phyloP scores from a whole-genome alignment of 2,329 filamentous ascomycete species.

The Phialocephala subalpina region DNA sequence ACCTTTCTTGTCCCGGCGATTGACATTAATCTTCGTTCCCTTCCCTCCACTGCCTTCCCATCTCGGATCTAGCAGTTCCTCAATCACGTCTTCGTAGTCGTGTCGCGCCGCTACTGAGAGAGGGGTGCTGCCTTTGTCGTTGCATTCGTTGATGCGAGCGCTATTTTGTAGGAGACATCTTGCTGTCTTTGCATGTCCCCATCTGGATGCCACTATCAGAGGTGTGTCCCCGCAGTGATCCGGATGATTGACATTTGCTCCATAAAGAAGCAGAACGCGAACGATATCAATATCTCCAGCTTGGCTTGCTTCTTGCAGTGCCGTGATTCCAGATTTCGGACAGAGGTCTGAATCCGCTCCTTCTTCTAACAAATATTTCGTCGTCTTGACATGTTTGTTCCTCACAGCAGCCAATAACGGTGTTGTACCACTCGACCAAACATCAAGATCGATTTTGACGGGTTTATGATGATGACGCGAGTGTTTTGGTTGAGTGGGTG shows the following conservation, averaged over 20 bases:
- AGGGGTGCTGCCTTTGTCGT: slow-evolving; percentile 29
- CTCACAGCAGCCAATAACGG: slow-evolving; percentile 33
- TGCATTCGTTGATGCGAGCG: slow-evolving; percentile 25
- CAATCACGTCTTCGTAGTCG: slow-evolving; percentile 24
- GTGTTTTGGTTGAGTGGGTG: slow-evolving; percentile 7
- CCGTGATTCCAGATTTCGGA: slow-evolving; percentile 21
- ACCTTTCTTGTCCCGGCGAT: slow-evolving; percentile 28
- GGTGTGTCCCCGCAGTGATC: slow-evolving; percentile 30
- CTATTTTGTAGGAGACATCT: slow-evolving; percentile 26
- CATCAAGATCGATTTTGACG: slow-evolving; percentile 18
- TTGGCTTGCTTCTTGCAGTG: slow-evolving; percentile 25
- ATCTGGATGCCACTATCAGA: slow-evolving; percentile 26
- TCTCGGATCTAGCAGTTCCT: slow-evolving; percentile 19
- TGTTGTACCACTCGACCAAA: slow-evolving; percentile 27
- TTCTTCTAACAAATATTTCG: slow-evolving; percentile 27
- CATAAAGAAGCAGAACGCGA: slow-evolving; percentile 21
- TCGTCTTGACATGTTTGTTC: slow-evolving; percentile 30
- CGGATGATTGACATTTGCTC: slow-evolving; percentile 26
- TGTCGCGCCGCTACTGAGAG: slow-evolving; percentile 31
- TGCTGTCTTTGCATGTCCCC: slow-evolving; percentile 25
- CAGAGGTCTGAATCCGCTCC: slow-evolving; percentile 32
- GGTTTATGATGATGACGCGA: slow-evolving; percentile 12
- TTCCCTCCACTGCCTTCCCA: neutral
- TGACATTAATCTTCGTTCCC: slow-evolving; percentile 24
- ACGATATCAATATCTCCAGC: slow-evolving; percentile 30